Conservation (phyloP, 2,329 filamentous ascomycete genomes). For the Alternaria sp. region DNA sequence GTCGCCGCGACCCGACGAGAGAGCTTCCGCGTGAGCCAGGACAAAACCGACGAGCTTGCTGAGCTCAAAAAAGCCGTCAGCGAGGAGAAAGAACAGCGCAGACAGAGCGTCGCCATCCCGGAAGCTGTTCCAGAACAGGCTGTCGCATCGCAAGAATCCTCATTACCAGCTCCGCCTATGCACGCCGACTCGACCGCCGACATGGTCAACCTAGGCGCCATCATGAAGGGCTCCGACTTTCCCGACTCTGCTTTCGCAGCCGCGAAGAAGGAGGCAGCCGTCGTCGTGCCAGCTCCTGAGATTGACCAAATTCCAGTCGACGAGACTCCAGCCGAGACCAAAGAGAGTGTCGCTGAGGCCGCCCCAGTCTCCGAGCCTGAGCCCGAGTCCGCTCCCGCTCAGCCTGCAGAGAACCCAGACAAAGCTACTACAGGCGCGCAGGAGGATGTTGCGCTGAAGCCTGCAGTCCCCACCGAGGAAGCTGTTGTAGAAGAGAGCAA, state of each 20-base stretch:
- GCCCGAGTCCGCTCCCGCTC: slow-evolving; percentile 1
- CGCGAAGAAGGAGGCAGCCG: slow-evolving; percentile 4
- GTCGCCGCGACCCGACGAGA: slow-evolving; percentile 45
- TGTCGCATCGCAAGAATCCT: slow-evolving; percentile 51
- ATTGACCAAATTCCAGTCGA: slow-evolving; percentile 1
- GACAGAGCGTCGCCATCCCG: slow-evolving; percentile 45
- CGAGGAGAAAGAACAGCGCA: slow-evolving; percentile 51
- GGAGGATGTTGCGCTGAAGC: slow-evolving; percentile 53
- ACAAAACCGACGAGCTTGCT: slow-evolving; percentile 43
- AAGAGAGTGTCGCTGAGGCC: slow-evolving; percentile 8
- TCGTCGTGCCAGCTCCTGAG: slow-evolving; percentile 1
- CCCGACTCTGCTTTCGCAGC: slow-evolving; percentile 33
- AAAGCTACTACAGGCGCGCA: slow-evolving; percentile 55
- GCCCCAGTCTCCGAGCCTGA: slow-evolving; percentile 3
- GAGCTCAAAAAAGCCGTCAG: slow-evolving; percentile 53
- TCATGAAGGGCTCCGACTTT: slow-evolving; percentile 49
- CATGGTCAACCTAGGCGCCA: slow-evolving; percentile 44
- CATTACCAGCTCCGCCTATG: slow-evolving; percentile 45
- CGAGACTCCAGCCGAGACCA: background rate
- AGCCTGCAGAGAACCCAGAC: slow-evolving; percentile 51
- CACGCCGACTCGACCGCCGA: slow-evolving; percentile 34
- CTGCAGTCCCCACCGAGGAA: slow-evolving; percentile 48
- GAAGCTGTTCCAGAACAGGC: slow-evolving; percentile 55
- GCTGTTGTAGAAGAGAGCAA: slow-evolving; percentile 49
- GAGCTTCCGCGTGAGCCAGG: slow-evolving; percentile 54